A percentile compares a stretch with the other conserved stretches of the same genome.
phyloP scores from a whole-genome alignment of 306 rosid species.

The Elaeagnus macrophylla region DNA sequence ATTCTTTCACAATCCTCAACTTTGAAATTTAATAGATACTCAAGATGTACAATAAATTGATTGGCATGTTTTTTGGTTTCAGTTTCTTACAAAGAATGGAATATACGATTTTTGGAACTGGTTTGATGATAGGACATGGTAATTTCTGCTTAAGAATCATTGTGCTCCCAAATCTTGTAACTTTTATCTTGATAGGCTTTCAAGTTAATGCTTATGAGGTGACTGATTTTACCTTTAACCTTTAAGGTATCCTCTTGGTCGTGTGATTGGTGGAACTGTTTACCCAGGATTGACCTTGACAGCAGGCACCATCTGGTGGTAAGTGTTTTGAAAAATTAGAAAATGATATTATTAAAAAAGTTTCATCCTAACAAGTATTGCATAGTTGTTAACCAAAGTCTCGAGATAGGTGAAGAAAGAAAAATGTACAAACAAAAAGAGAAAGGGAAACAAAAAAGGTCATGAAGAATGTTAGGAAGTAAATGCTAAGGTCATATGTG shows the following conservation, averaged over 20 bases:
- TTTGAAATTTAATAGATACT: too few relatives aligned
- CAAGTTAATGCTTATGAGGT: conserved; percentile 8
- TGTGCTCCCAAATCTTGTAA: conserved; percentile 3
- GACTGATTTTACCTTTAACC: conserved; percentile 11
- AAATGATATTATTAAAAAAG: too few relatives aligned
- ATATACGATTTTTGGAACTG: conserved; percentile 98
- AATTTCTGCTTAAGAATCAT: conserved; percentile 14
- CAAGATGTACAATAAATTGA: conserved; percentile 18
- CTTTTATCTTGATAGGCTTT: not conserved
- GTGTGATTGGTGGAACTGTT: conserved; percentile 98
- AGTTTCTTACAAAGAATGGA: conserved; percentile 90
- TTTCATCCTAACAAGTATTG: too few relatives aligned
- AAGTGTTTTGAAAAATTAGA: conserved; percentile 22
- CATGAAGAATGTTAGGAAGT: not conserved
- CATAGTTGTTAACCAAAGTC: too few relatives aligned
- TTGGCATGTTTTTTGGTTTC: conserved; percentile 39
- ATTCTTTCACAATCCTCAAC: not conserved
- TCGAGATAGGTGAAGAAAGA: too few relatives aligned
- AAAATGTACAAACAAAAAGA: not conserved
- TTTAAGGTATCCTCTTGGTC: conserved; percentile 97
- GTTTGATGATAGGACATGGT: conserved; percentile 99
- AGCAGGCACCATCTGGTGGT: conserved; percentile 92
- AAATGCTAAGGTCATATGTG: not conserved
- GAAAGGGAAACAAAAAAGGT: not conserved
- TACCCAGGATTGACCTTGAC: conserved; percentile 96